Base-by-base conservation (phyloP, 768 basidiomycete genomes). In the Leccinum boreale region DNA sequence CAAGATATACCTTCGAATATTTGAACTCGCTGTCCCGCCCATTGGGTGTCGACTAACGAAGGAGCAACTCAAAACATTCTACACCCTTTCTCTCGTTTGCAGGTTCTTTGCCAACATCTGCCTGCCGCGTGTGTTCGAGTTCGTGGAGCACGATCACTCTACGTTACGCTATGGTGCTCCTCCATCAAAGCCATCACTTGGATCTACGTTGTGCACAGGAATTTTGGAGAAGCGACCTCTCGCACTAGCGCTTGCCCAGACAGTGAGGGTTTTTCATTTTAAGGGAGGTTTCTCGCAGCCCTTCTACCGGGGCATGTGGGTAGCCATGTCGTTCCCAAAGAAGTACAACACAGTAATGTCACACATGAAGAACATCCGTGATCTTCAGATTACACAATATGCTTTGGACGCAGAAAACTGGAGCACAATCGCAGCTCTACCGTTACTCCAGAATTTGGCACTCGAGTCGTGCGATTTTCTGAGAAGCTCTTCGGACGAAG, bases 331-430 rank as follows among this genome's bases (percentile, higher is more conserved):
- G 0, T 60, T 59, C 19, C 7, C 42, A 11, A 19, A 0, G 2
- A 39, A 46, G 24, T 62, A 49, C 42, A n/a, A 49, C 19, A 4
- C 39, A 2, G 65, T 11, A n/a, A 44, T 44, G 3, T 44, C 42
- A n/a, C 42, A 57, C 47, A 70, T 72, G 69, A 51, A 19, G 3
- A 58, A 64, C 42, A 48, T 70, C 21, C 61, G 10, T 5, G 46
- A 47, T 3, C 56, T 72, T 48, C 12, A 15, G 4, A 62, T 70
- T 44, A 44, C 14, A 1, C 1, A 5, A 2, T 59, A 58, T 14
- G 39, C 50, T 35, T 57, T 71, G 55, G 44, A 58, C 15, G 11
- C 23, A 4, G 50, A 57, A 1, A 52, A 65, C 47, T 70, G 70
- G 65, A 1, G 31, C 7, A 56, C 48, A 5, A 58, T 71, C 4